Conservation (phyloP, 2,329 filamentous ascomycete genomes). For the Xylaria sp. region DNA sequence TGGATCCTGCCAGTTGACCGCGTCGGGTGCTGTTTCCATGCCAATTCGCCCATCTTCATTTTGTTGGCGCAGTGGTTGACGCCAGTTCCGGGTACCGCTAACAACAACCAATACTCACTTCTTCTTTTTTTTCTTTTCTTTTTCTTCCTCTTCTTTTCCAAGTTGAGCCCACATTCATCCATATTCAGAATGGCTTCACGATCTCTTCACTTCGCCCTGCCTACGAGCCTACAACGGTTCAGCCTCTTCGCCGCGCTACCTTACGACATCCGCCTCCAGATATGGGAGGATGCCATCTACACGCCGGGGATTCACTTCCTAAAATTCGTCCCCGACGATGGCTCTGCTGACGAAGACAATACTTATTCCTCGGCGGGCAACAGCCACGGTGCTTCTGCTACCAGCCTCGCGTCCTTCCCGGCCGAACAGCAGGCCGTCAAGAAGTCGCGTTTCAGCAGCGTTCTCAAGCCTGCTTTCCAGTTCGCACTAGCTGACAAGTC, state of each 20-base stretch:
- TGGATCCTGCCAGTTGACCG: background rate
- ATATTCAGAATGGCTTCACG: background rate
- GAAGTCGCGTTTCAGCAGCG: slow-evolving; percentile 19
- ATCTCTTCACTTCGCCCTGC: slow-evolving; percentile 27
- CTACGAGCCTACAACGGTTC: slow-evolving; percentile 29
- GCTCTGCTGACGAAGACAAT: slow-evolving; percentile 8
- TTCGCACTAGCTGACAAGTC: slow-evolving; percentile 32
- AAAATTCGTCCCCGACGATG: slow-evolving; percentile 27
- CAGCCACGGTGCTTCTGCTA: slow-evolving; percentile 2
- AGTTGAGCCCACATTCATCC: slow-evolving; percentile 9
- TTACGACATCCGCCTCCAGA: slow-evolving; percentile 34
- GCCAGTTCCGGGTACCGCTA: background rate
- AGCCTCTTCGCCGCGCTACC: slow-evolving; percentile 30
- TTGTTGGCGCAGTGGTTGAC: background rate
- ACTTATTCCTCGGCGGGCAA: slow-evolving; percentile 6
- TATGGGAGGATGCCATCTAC: slow-evolving; percentile 34
- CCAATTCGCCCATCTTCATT: background rate
- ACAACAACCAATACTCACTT: background rate
- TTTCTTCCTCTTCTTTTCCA: background rate
- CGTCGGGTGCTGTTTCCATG: background rate
- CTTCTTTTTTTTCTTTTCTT: background rate
- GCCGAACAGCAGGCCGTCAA: background rate
- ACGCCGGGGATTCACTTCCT: slow-evolving; percentile 39
- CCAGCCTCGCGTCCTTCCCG: background rate
- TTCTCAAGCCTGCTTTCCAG: slow-evolving; percentile 28